phyloP scores from a whole-genome alignment of 176 grass and related monocot genomes.

The Aegilops bicornis region DNA sequence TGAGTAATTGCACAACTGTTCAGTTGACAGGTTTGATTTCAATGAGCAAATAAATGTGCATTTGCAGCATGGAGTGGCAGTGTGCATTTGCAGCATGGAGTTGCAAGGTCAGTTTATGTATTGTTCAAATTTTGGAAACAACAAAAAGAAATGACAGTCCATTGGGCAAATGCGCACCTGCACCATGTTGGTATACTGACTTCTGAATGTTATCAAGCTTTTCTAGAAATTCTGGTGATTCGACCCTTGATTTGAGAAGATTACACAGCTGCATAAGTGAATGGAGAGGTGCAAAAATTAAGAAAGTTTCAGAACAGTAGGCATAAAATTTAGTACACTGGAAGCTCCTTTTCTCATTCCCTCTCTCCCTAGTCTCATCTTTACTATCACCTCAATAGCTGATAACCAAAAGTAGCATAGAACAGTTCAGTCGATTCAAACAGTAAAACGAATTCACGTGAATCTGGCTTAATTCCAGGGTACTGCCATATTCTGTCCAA shows the following conservation, averaged over 20 bases:
- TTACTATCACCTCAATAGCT: background rate
- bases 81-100: background rate
- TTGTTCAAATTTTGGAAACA: background rate
- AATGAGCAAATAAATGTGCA: background rate
- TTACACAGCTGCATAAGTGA: conserved; percentile 59
- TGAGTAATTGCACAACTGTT: conserved; percentile 23
- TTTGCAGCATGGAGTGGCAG: background rate
- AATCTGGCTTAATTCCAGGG: background rate
- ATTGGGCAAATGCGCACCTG: conserved; percentile 18
- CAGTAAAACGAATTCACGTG: background rate
- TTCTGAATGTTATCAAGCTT: conserved; percentile 76
- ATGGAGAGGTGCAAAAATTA: background rate
- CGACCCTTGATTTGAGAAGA: conserved; percentile 88
- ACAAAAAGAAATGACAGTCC: background rate
- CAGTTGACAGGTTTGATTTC: conserved; percentile 26
- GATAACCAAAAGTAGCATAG: background rate
- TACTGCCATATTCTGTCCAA: background rate
- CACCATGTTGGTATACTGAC: conserved; percentile 53
- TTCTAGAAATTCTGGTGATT: conserved; percentile 88
- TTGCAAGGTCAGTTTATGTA: background rate
- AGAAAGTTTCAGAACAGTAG: background rate
- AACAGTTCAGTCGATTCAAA: background rate
- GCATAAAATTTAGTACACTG: background rate
- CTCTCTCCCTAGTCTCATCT: background rate
- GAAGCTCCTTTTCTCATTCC: background rate